phyloP scores from a whole-genome alignment of 2,329 filamentous ascomycete species.

The Saccharata proteae region DNA sequence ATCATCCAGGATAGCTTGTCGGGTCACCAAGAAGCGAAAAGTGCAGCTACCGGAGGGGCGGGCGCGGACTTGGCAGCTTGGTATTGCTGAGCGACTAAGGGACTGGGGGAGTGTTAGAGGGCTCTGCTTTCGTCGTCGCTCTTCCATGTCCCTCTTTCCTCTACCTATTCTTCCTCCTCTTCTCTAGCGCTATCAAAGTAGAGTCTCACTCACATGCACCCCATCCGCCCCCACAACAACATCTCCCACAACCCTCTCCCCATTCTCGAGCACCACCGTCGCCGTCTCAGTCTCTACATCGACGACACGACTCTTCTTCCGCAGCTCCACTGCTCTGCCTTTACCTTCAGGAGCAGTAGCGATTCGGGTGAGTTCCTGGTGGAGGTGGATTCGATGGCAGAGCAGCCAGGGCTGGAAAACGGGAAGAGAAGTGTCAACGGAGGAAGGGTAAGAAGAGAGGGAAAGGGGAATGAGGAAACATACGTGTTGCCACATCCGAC shows the following conservation, averaged over 20 bases:
- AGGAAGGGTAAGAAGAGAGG: too few species aligned
- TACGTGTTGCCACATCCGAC: too few species aligned
- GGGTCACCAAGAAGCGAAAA: conserved; percentile 44
- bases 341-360: conserved; percentile 29
- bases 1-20: conserved; percentile 29
- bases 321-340: conserved; percentile 25
- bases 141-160: too few species aligned
- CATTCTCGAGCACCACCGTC: conserved; percentile 34
- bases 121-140: conserved; percentile 9
- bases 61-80: conserved; percentile 21
- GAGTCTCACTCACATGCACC: conserved; percentile 28
- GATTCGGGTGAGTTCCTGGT: conserved; percentile 37
- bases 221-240: conserved; percentile 45
- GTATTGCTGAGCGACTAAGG: conserved; percentile 16
- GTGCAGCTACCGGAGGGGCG: conserved; percentile 43
- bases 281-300: conserved; percentile 31
- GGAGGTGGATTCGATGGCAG: conserved; percentile 43
- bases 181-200: background rate
- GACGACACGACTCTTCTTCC: conserved; percentile 31
- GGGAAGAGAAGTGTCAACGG: too few species aligned
- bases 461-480: too few species aligned
- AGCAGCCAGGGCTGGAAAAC: too few species aligned
- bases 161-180: too few species aligned
- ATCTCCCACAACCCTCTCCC: conserved; percentile 33
- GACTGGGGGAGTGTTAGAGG: conserved; percentile 18